Percentiles rank a stretch among this genome's conserved stretches.
Conservation (phyloP, 352 stramenopile species). For the Globisporangium carolinianum region DNA sequence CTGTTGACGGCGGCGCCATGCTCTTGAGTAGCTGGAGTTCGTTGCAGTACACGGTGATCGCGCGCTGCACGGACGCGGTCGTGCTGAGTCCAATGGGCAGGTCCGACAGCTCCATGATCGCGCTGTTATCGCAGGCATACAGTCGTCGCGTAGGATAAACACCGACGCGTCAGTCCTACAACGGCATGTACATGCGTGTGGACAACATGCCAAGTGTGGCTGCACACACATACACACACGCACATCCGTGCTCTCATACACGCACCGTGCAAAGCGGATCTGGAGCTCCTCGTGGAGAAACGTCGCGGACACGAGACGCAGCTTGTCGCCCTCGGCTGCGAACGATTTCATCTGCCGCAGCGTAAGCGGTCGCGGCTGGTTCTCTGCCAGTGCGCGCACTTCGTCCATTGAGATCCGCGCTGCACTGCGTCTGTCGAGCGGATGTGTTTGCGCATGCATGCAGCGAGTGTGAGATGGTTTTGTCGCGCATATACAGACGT, state of each 20-base stretch:
- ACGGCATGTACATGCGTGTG: no score
- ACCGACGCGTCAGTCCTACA: no score
- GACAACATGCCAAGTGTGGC: no score
- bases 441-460: no score
- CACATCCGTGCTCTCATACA: no score
- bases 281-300: conserved; percentile 81
- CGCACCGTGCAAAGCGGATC: conserved; percentile 59
- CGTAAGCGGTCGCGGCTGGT: conserved; percentile 57
- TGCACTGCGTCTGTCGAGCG: neutral
- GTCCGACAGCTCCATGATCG: conserved; percentile 69
- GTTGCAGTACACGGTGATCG: conserved; percentile 56
- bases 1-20: conserved; percentile 31
- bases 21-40: conserved; percentile 41
- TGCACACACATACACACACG: no score
- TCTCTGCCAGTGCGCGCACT: conserved; percentile 46
- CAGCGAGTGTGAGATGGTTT: no score
- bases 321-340: conserved; percentile 47
- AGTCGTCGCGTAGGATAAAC: no score
- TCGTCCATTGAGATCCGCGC: conserved; percentile 51
- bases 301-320: conserved; percentile 49
- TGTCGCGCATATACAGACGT: no score
- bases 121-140: conserved; percentile 13
- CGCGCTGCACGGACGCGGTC: conserved; percentile 50
- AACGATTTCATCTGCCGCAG: conserved; percentile 81
- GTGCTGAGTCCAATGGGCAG: conserved; percentile 61